Evolutionary conservation across 805 yeast species (phyloP).

Genomic region (Yamadazyma tumulicola): DNA sequence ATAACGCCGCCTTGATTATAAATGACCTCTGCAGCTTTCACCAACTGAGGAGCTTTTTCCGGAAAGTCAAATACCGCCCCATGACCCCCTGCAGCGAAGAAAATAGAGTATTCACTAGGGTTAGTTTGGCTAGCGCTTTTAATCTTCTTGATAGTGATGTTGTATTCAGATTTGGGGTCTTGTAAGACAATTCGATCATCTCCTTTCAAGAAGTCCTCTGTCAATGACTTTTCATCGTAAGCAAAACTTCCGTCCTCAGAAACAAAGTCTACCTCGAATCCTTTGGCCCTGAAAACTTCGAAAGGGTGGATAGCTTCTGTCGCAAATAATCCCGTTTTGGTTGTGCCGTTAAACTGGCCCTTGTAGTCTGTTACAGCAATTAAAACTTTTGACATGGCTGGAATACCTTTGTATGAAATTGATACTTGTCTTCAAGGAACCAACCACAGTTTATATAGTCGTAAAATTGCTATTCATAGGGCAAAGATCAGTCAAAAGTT

Average conservation of each 20-base stretch:
- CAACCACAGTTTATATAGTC: too few species aligned
- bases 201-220: conserved; percentile 33
- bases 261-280: conserved; percentile 51
- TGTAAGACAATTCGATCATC: conserved; percentile 41
- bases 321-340: conserved; percentile 61
- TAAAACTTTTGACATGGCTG: conserved; percentile 37
- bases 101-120: conserved; percentile 48
- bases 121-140: conserved; percentile 49
- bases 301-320: conserved; percentile 63
- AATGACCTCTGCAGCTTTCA: conserved; percentile 42
- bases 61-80: conserved; percentile 60
- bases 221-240: conserved; percentile 54
- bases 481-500: too few species aligned
- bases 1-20: conserved; percentile 53
- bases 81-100: conserved; percentile 67
- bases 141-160: conserved; percentile 32
- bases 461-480: too few species aligned
- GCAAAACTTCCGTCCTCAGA: conserved; percentile 59
- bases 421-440: too few species aligned
- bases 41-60: conserved; percentile 45
- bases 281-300: conserved; percentile 42
- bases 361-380: conserved; percentile 42
- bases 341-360: too few species aligned
- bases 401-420: too few species aligned
- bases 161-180: conserved; percentile 37